Percentiles rank a stretch among this genome's conserved stretches.
Evolutionary conservation across 202 grass and related monocot genomes (phyloP).

Genomic region (Sporobolus alterniflorus): DNA sequence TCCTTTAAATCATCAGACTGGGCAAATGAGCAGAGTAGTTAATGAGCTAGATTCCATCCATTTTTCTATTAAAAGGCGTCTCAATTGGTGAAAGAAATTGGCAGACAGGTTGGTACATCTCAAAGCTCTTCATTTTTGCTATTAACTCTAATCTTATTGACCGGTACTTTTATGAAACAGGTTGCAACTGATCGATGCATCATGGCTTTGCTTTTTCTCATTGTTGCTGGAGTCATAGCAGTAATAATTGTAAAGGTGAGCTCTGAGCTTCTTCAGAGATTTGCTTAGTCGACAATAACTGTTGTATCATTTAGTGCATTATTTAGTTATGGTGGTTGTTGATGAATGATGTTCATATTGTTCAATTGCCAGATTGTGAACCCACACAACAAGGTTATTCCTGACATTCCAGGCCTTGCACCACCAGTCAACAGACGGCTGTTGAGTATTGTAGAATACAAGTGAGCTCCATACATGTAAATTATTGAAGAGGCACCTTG

Average conservation of each 20-base stretch:
- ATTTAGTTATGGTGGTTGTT: background rate
- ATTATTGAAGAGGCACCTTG: conserved; percentile 17
- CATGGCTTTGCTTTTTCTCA: conserved; percentile 94
- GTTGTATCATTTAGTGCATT: background rate
- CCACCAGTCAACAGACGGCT: conserved; percentile 82
- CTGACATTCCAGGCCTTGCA: conserved; percentile 76
- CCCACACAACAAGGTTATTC: conserved; percentile 91
- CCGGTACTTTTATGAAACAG: conserved; percentile 44
- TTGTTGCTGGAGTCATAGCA: conserved; percentile 88
- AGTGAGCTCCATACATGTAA: conserved; percentile 41
- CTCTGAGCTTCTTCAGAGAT: conserved; percentile 13
- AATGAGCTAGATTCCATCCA: conserved; percentile 98
- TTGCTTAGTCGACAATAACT: background rate
- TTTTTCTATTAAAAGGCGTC: conserved; percentile 97
- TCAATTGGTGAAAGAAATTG: conserved; percentile 91
- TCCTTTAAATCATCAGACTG: conserved; percentile 71
- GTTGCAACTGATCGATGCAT: conserved; percentile 95
- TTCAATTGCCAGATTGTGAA: conserved; percentile 83
- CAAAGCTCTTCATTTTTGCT: conserved; percentile 5
- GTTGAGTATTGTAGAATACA: conserved; percentile 49
- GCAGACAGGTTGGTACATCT: conserved; percentile 61
- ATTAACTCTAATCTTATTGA: conserved; percentile 20
- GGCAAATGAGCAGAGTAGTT: conserved; percentile 95
- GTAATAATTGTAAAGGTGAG: conserved; percentile 93
- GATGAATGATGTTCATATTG: conserved; percentile 1